phyloP scores from a whole-genome alignment of 768 basidiomycete species.

The Gelatoporia subvermispora region DNA sequence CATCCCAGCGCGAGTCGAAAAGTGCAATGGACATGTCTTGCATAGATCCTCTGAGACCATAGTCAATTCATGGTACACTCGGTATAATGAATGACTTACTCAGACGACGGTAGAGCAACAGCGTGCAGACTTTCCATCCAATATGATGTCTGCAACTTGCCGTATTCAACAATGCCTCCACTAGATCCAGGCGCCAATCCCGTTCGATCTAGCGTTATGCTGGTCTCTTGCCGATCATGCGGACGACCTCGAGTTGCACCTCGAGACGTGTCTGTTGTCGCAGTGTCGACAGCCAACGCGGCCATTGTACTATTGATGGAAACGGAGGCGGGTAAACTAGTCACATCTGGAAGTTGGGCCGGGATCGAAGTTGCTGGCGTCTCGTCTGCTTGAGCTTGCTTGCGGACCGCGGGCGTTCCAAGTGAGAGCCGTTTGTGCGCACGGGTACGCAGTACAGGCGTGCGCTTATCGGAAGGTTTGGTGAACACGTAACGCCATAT shows the following conservation, averaged over 20 bases:
- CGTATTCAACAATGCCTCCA: conserved; percentile 15
- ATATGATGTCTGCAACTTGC: conserved; percentile 57
- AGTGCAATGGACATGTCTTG: conserved; percentile 51
- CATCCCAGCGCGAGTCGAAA: conserved; percentile 65
- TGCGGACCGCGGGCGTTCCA: too few species aligned
- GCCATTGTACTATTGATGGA: conserved; percentile 50
- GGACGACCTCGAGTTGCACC: neutral
- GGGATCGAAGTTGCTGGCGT: too few species aligned
- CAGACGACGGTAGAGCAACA: conserved; percentile 39
- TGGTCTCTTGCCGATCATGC: conserved; percentile 1
- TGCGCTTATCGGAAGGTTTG: conserved; percentile 43
- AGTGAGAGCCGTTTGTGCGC: too few species aligned
- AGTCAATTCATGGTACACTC: conserved; percentile 1
- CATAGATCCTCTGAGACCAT: conserved; percentile 10
- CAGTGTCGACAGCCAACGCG: conserved; percentile 22
- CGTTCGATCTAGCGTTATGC: conserved; percentile 2
- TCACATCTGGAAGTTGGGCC: conserved; percentile 39
- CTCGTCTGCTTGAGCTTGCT: too few species aligned
- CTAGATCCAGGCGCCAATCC: neutral
- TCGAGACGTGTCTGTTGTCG: conserved; percentile 3
- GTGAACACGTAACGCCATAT: conserved; percentile 73
- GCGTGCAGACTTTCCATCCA: conserved; percentile 65
- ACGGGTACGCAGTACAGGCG: too few species aligned
- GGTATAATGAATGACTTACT: conserved; percentile 35
- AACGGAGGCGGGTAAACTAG: conserved; percentile 51